Evolutionary conservation across 2,329 filamentous ascomycete genomes (phyloP), one percentile per base, ranked within the genome.

Genomic region (Cladosporium halotolerans): DNA sequence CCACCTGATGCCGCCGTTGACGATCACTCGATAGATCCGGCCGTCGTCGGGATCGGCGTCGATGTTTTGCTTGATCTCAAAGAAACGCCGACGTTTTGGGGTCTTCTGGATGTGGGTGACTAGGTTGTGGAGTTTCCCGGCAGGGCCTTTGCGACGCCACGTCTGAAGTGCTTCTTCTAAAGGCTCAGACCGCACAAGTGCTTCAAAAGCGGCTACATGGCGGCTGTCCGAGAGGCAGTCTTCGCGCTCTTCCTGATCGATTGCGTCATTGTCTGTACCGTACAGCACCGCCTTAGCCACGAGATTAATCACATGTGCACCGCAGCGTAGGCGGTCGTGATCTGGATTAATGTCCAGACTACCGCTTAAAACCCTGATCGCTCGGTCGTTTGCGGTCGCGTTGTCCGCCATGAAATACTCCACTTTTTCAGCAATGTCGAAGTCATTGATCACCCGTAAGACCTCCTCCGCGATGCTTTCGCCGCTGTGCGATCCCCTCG

Each of bases 371-470:
- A n/a, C 7, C 16, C 53, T 10, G 5, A 58, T 33, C 36, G 14
- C 42, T 4, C 41, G 55, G 18, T 38, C 47, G 42, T 60, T 60
- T 45, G 53, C 59, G 11, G 6, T 19, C 8, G 57, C 58, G 45
- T 60, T 60, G 53, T 58, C 53, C 13, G 52, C 45, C 11, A 57
- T 55, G 45, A 58, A 60, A 51, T 58, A 59, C 18, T 50, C 55
- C 36, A 60, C 19, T 11, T 45, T 38, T n/a, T 18, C 28, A 3
- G 18, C 28, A n/a, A 44, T 44, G 18, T 19, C 28, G n/a, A 23
- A 44, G 9, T 44, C 41, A 13, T 44, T 44, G n/a, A 18, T 23
- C 18, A 44, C 14, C 18, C 28, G 18, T 13, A 44, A 11, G 13
- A 44, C 18, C 18, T 41, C 14, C 2, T 41, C 8, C 9, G 14